Base-by-base conservation (phyloP, 352 stramenopile species). In the Phytophthora boehmeriae region DNA sequence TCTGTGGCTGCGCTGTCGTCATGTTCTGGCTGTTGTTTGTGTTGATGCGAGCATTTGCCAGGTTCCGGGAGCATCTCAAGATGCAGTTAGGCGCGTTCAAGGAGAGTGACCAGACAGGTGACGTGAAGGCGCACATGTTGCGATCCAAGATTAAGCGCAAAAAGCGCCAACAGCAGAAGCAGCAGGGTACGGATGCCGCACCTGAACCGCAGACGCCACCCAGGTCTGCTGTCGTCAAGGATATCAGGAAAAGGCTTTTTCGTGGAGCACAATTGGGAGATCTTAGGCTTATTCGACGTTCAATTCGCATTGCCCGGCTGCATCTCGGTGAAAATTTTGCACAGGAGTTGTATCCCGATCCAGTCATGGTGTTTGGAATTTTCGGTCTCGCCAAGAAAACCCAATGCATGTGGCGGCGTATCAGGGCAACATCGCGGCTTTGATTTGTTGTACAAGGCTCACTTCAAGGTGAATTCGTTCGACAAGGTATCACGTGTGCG, bases 21-120 rank as follows among this genome's bases (percentile, higher is more conserved):
- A 80, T 90, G 17, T 92, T 86, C 44, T 80, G 61, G 57, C 63
- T 89, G 43, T 75, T 88, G 17, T 90, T 88, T 32, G 65, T 86
- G 19, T 71, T 91, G 42, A 81, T 92, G 41, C 72, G 74, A 8
- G 83, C 80, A 35, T 95, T 90, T 63, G 85, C 78, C 14, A 71
- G 83, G 30, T 93, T 93, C 54, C 80, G 87, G 8, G 85, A 95
- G 50, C 86, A 95, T 53, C 60, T 95, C 5, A 93, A 92, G 58
- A 92, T 93, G 86, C 83, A 93, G 50, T 62, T 95, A 2, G 86
- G 86, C 6, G 86, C 86, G 34, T 94, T 92, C 39, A 89, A 86
- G 23, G 86, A 94, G 55, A 86, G 75, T 32, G 83, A 92, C 53
- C 86, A 94, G 54, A 94, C 86, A 8, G 86, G 86, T 11, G 83